Percentiles rank a stretch among this genome's conserved stretches.
phyloP scores from a whole-genome alignment of 2,329 filamentous ascomycete genomes.

The Ilyonectria mors-panacis region DNA sequence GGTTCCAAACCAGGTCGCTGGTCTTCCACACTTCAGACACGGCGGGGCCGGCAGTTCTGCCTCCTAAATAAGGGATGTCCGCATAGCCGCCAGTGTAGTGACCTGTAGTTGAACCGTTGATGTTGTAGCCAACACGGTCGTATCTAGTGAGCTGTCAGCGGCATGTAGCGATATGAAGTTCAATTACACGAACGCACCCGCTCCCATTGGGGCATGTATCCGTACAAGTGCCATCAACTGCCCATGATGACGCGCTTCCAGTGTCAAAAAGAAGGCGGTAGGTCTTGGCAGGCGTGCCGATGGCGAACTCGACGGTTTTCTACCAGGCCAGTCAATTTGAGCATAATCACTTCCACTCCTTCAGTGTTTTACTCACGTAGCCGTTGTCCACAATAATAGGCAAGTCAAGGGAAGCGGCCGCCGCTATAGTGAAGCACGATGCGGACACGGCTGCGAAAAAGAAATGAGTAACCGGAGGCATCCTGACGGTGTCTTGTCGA shows the following conservation, averaged over 20 bases:
- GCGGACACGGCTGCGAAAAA: constrained; percentile 2
- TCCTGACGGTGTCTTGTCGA: constrained; percentile 1
- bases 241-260: constrained; percentile 54
- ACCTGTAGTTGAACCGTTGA: constrained; percentile 46
- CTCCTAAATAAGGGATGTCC: constrained; percentile 52
- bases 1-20: constrained; percentile 46
- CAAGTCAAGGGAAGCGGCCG: constrained; percentile 28
- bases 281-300: constrained; percentile 49
- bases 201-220: constrained; percentile 49
- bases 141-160: constrained; percentile 35
- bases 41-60: constrained; percentile 44
- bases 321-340: neutral
- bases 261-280: constrained; percentile 54
- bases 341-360: neutral
- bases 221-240: constrained; percentile 47
- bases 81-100: constrained; percentile 41
- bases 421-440: constrained; percentile 9
- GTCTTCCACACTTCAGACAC: constrained; percentile 47
- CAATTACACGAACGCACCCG: constrained; percentile 33
- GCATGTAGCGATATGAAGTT: no score
- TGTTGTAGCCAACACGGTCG: constrained; percentile 48
- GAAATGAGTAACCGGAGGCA: constrained; percentile 6
- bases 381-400: constrained; percentile 31
- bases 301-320: constrained; percentile 25
- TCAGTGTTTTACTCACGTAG: constrained; percentile 26